Base-by-base conservation (phyloP, 2,329 filamentous ascomycete genomes). In the Colletotrichum somersetense region DNA sequence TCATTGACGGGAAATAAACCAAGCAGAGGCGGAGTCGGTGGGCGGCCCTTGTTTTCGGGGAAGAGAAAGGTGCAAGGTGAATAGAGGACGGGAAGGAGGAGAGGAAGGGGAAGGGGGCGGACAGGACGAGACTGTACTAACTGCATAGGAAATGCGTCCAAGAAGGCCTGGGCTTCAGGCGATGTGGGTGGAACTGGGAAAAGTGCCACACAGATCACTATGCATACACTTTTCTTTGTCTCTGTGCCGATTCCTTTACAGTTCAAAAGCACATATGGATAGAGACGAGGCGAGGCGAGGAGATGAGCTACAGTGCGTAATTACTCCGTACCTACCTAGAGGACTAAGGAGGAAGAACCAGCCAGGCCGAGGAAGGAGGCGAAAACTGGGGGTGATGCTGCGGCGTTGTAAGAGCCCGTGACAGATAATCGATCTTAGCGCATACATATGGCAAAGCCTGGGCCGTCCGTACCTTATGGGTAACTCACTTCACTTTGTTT, bases 121-220 rank as follows among this genome's bases (percentile, higher is more conserved):
- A 23, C 50, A 44, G 14, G 38, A 35, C 33, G 59, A 33, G 59
- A 62, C 30, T 38, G 46, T 33, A 50, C 67, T 44, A 44, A 44
- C 42, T 44, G 33, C n/a, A 18, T 50, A 67, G 48, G 57, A 52
- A 33, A 50, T 61, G 48, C 64, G 64, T 50, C 67, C 38, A 63
- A 63, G 57, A 53, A 64, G 69, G 69, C 69, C 65, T 71, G 69
- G 69, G 69, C 58, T 71, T 53, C 14, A 46, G 58, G 66, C 65
- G 50, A 68, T 71, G 56, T 71, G 23, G 48, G 23, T 20, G 10
- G 46, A 52, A 40, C 66, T n/a, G 56, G 64, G 64, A 56, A 48
- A 23, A 53, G 69, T 63, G 69, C 65, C 69, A 68, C 68, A 53
- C 69, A 58, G 33, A 65, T 59, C 69, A 53, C 65, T 58, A 46